A percentile compares a stretch with the other conserved stretches of the same genome.
These are phyloP conservation scores for Kockiozyma suomiensis DNA, from an alignment of 805 yeast genomes.

Conservation along the genomic window DNA sequence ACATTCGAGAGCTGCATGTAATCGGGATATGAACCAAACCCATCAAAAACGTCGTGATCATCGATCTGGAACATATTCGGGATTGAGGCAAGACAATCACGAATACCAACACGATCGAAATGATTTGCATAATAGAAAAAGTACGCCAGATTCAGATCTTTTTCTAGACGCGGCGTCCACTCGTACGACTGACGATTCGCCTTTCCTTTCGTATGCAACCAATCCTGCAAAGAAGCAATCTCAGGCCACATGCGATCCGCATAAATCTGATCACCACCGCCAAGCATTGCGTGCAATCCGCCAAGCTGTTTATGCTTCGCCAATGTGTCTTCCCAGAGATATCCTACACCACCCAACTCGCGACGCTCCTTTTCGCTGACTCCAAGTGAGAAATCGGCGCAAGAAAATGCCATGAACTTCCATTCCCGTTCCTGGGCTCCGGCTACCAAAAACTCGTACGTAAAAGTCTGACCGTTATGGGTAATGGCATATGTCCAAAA, in stretches of 20 bases:
- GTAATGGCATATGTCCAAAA: constrained; percentile 33
- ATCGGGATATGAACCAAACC: constrained; percentile 86
- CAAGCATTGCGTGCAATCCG: constrained; percentile 89
- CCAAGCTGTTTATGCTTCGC: constrained; percentile 59
- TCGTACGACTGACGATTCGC: constrained; percentile 50
- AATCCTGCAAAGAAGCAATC: constrained; percentile 52
- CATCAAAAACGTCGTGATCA: constrained; percentile 97
- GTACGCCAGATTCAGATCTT: constrained; percentile 67
- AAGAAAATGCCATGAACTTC: constrained; percentile 34
- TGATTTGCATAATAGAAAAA: constrained; percentile 75
- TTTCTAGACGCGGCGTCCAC: constrained; percentile 52
- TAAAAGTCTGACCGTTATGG: constrained; percentile 21
- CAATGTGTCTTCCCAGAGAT: constrained; percentile 85
- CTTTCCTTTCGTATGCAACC: constrained; percentile 61
- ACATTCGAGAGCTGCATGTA: constrained; percentile 70
- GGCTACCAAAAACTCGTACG: constrained; percentile 31
- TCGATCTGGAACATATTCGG: constrained; percentile 87
- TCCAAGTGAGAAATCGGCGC: constrained; percentile 33
- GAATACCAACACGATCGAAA: constrained; percentile 83
- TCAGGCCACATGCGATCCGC: constrained; percentile 75
- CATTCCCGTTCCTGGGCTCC: constrained; percentile 25
- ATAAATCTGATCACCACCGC: constrained; percentile 97
- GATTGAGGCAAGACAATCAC: constrained; percentile 76
- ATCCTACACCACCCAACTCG: constrained; percentile 60
- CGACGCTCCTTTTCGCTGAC: constrained; percentile 35